A percentile compares a stretch with the other conserved stretches of the same genome.
Conservation (phyloP, 805 yeast genomes). For the Blastobotrys attinorum region DNA sequence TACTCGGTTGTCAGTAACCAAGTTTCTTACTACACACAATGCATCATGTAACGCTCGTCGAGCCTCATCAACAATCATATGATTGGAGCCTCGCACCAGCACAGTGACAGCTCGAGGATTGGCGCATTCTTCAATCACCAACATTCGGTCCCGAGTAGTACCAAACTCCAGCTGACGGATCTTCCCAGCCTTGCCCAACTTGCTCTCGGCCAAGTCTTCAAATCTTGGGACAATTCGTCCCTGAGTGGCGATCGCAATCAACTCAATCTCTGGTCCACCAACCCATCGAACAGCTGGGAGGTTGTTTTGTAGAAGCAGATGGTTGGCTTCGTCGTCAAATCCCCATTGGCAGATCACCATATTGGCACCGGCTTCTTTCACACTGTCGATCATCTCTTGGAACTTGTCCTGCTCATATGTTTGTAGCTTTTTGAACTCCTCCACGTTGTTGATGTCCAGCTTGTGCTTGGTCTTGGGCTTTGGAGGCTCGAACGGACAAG, state of each 20-base stretch:
- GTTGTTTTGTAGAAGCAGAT: conserved; percentile 75
- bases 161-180: conserved; percentile 90
- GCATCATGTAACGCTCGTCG: conserved; percentile 95
- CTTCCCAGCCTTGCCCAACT: conserved; percentile 81
- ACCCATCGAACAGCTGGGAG: conserved; percentile 98
- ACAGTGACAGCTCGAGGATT: conserved; percentile 86
- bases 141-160: conserved; percentile 93
- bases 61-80: conserved; percentile 97
- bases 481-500: conserved; percentile 99
- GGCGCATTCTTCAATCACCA: conserved; percentile 84
- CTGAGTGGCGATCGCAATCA: conserved; percentile 93
- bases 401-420: conserved; percentile 87
- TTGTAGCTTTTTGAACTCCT: conserved; percentile 87
- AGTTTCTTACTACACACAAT: conserved; percentile 92
- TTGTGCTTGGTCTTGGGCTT: conserved; percentile 98
- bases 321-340: conserved; percentile 97
- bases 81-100: conserved; percentile 90
- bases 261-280: conserved; percentile 93
- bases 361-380: conserved; percentile 88
- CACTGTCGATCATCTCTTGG: conserved; percentile 78
- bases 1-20: conserved; percentile 82
- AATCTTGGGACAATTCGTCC: conserved; percentile 97
- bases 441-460: conserved; percentile 86
- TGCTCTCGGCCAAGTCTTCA: conserved; percentile 76
- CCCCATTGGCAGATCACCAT: conserved; percentile 99